Base-by-base conservation (phyloP, 306 rosid species). In the Glycine soja region DNA sequence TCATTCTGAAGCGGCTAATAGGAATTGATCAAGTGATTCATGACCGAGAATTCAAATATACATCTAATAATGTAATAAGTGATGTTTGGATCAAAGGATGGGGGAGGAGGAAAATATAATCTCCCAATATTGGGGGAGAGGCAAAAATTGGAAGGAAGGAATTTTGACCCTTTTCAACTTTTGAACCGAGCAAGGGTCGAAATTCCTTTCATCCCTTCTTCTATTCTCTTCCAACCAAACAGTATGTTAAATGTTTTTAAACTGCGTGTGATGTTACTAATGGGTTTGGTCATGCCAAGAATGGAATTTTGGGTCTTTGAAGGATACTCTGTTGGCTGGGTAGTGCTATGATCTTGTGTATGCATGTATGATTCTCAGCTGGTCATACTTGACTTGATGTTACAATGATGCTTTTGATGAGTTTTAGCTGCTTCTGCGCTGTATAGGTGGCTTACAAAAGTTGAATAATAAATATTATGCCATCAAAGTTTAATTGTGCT, bases 1-100 rank as follows among this genome's bases (percentile, higher is more conserved):
- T 14, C 51, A 10, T 12, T 74, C 14, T 15, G 64, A 16, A 57
- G 43, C 40, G 32, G 59, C 30, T 71, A 63, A 72, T 76, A n/a
- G 85, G 54, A 82, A 74, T 74, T 81, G 61, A 42, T 73, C 7
- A 69, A 52, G 68, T 75, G 56, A 68, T 61, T 77, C 5, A 24
- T 46, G 45, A 69, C 3, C 40, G 54, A 64, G 36, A 19, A 58
- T 58, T 81, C 48, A 40, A 42, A 13, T 73, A 6, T 77, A 70
- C 57, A 75, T 72, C 48, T 73, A 48, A 12, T 15, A 36, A 36
- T 36, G 40, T 36, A 2, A 36, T 36, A 66, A n/a, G 53, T n/a
- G 0, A 7, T 16, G 34, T 16, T 43, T 43, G 53, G 53, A 40
- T 16, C 54, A 9, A 18, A 8, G n/a, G 36, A 40, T 6, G 15